These are phyloP conservation scores for Globisporangium nunn DNA, from an alignment of 352 stramenopile genomes.

Conservation along the genomic window DNA sequence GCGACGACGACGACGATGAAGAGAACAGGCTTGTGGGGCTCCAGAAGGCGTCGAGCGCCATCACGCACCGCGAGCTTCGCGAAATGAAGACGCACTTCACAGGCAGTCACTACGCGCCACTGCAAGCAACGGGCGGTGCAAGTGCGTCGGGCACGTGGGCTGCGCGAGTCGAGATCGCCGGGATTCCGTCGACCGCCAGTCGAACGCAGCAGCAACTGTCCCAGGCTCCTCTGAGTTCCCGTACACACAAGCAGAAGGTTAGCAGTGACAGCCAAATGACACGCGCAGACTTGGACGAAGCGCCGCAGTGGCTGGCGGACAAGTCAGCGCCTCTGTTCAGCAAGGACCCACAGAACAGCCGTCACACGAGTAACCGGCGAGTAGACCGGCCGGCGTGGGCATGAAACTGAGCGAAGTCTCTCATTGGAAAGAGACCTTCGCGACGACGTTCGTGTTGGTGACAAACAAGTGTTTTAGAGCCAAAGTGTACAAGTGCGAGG, in stretches of 20 bases:
- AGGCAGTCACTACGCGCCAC: constrained; percentile 29
- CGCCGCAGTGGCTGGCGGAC: neutral
- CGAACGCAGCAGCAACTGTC: neutral
- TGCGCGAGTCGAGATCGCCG: constrained; percentile 54
- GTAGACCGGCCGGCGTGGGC: constrained; percentile 10
- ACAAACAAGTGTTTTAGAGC: neutral
- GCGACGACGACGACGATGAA: constrained; percentile 36
- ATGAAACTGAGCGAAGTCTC: constrained; percentile 3
- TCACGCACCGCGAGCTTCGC: constrained; percentile 37
- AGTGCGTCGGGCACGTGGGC: constrained; percentile 24
- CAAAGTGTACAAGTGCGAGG: neutral
- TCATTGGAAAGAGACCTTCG: constrained; percentile 6
- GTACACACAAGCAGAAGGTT: neutral
- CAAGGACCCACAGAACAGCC: neutral
- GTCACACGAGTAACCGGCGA: neutral
- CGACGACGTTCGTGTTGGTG: neutral
- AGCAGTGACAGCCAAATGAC: constrained; percentile 1
- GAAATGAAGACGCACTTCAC: constrained; percentile 36
- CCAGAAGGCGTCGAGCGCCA: constrained; percentile 48
- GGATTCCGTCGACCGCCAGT: constrained; percentile 18
- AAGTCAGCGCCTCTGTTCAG: neutral
- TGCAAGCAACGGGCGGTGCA: constrained; percentile 13
- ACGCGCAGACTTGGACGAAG: too few relatives aligned
- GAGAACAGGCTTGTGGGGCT: constrained; percentile 27
- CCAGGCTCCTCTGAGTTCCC: neutral